phyloP scores from a whole-genome alignment of 495 filamentous ascomycete genomes.

The Trichoderma asperelloides region DNA sequence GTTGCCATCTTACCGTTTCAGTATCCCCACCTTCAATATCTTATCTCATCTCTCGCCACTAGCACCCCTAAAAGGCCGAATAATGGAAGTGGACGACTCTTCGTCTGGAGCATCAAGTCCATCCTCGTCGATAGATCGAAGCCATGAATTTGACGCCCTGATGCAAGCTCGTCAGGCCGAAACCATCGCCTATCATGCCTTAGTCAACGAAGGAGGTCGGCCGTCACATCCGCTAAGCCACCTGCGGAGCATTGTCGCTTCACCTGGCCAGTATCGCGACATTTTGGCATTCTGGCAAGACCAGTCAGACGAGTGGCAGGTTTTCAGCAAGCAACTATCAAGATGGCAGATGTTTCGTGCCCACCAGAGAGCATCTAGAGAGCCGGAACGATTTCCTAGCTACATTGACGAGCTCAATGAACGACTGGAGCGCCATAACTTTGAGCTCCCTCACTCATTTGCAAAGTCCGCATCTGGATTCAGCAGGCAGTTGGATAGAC shows the following conservation, averaged over 20 bases:
- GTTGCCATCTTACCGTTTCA: not conserved
- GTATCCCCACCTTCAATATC: not conserved
- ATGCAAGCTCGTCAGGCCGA: not conserved
- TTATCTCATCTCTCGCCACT: not conserved
- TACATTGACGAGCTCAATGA: not conserved
- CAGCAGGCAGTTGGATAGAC: slow-evolving; percentile 15
- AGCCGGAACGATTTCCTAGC: not conserved
- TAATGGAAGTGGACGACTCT: not conserved
- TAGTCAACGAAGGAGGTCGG: not conserved
- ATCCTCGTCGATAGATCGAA: not conserved
- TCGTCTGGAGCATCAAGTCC: not conserved
- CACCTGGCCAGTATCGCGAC: not conserved
- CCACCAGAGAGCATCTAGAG: not conserved
- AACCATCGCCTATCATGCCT: not conserved
- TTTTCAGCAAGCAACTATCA: not conserved
- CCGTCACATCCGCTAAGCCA: not conserved
- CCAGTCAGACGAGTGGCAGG: not conserved
- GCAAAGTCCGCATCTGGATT: not conserved
- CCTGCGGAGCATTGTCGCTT: not conserved
- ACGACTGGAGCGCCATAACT: not conserved
- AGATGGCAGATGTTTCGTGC: not conserved
- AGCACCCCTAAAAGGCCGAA: not conserved
- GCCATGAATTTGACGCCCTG: not conserved
- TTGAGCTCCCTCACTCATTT: not conserved
- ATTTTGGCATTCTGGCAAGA: not conserved